Evolutionary conservation across 2,329 filamentous ascomycete species (phyloP).

Genomic region (Sarocladium brachiariae): DNA sequence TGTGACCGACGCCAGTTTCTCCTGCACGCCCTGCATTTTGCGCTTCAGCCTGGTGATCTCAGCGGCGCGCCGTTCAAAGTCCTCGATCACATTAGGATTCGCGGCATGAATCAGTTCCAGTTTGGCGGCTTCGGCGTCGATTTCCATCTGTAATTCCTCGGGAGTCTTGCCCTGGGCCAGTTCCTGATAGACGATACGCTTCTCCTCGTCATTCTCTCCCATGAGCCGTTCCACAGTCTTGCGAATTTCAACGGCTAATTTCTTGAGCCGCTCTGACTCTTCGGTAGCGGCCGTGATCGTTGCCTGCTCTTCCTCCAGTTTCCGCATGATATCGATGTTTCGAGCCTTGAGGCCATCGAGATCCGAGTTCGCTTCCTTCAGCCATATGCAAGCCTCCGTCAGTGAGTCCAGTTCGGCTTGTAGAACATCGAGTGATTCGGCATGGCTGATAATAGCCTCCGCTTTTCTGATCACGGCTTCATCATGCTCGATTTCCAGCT

Average conservation of each 20-base stretch:
- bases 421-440: constrained; percentile 56
- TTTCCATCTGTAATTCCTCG: constrained; percentile 64
- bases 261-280: constrained; percentile 29
- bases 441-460: constrained; percentile 42
- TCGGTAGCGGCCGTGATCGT: constrained; percentile 32
- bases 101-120: constrained; percentile 75
- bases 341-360: constrained; percentile 59
- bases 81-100: constrained; percentile 65
- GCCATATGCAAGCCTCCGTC: constrained; percentile 61
- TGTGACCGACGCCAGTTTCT: constrained; percentile 48
- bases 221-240: constrained; percentile 31
- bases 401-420: constrained; percentile 55
- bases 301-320: constrained; percentile 39
- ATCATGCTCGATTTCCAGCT: constrained; percentile 49
- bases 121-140: constrained; percentile 65
- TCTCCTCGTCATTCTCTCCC: constrained; percentile 30
- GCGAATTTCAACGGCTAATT: constrained; percentile 24
- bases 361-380: constrained; percentile 81
- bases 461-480: constrained; percentile 49
- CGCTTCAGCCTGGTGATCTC: constrained; percentile 61
- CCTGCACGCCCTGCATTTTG: constrained; percentile 47
- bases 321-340: constrained; percentile 51
- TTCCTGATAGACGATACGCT: constrained; percentile 33
- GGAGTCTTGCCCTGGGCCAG: constrained; percentile 43
- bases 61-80: constrained; percentile 66